phyloP scores from a whole-genome alignment of 306 rosid species.

The Citrullus colocynthis region DNA sequence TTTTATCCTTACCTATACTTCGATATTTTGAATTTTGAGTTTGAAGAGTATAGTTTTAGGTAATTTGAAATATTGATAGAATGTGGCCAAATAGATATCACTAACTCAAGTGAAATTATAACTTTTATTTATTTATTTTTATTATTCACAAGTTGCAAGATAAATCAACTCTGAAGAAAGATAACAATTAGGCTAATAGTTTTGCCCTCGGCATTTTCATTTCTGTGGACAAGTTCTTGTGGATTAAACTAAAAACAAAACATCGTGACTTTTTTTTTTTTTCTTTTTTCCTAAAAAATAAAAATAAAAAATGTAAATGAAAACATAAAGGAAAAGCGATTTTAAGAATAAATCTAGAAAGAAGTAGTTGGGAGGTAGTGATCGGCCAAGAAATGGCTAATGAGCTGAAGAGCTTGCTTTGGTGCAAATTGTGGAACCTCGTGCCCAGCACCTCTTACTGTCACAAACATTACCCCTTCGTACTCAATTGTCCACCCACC shows the following conservation, averaged over 20 bases:
- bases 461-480: slow-evolving; percentile 32
- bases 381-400: slow-evolving; percentile 22
- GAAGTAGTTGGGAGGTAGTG: slow-evolving; percentile 20
- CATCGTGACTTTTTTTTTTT: too few relatives aligned
- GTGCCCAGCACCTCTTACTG: slow-evolving; percentile 37
- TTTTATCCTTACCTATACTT: too few relatives aligned
- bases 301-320: background rate
- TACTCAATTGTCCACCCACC: slow-evolving; percentile 39
- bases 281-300: too few relatives aligned
- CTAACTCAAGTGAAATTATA: background rate
- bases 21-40: too few relatives aligned
- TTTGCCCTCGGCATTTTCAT: background rate
- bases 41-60: too few relatives aligned
- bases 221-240: background rate
- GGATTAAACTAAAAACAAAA: background rate
- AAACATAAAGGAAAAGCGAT: background rate
- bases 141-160: background rate
- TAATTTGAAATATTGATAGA: too few relatives aligned
- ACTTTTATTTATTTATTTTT: too few relatives aligned
- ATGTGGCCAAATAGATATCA: background rate
- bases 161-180: background rate
- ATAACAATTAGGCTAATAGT: background rate
- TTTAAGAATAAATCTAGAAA: background rate
- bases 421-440: slow-evolving; percentile 31
- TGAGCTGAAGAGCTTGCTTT: slow-evolving; percentile 19